Base-by-base conservation (phyloP, 108 stramenopile species). In the Aurantiochytrium sp. region DNA sequence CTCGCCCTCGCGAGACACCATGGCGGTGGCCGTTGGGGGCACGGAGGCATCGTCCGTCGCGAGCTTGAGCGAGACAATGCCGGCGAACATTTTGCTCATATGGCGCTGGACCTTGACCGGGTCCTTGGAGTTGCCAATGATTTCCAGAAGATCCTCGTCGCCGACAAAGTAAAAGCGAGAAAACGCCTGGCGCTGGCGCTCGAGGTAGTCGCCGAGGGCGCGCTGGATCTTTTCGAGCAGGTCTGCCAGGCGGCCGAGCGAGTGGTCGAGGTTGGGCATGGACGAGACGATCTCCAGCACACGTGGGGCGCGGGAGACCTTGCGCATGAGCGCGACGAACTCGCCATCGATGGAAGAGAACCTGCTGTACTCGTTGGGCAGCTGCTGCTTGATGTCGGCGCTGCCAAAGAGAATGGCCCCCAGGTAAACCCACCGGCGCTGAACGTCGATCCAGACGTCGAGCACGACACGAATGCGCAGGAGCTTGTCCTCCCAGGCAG, bases 121-220 rank as follows among this genome's bases (percentile, higher is more conserved):
- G 86, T 97, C 97, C 85, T 93, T 91, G 8, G 95, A 89, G 85
- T 97, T 97, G 30, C 97, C 98, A 88, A 99, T 95, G 65, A 99
- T 97, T 91, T 98, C 97, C 54, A 99, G 93, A 86, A 99, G 94
- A 92, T 99, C 98, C 68, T 99, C 98, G 88, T 99, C 98, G 52
- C 98, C 98, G 37, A 99, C 96, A 89, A 99, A 99, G 91, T 98
- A 99, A 88, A 99, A 99, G 6, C 99, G 96, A 55, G 95, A 91
- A 90, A 99, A 98, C 54, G 95, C 95, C 68, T 93, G 93, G 48
- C 99, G 93, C 91, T 98, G 98, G 68, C 95, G 96, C 81, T 96
- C 97, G 36, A 99, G 92, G 90, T 98, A 99, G 55, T 97, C 96
- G 53, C 98, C 98, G 17, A 99, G 93, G 30, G 98, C 97, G 86